Conservation (phyloP, 2,329 filamentous ascomycete species). For the Ilyonectria mors-panacis region DNA sequence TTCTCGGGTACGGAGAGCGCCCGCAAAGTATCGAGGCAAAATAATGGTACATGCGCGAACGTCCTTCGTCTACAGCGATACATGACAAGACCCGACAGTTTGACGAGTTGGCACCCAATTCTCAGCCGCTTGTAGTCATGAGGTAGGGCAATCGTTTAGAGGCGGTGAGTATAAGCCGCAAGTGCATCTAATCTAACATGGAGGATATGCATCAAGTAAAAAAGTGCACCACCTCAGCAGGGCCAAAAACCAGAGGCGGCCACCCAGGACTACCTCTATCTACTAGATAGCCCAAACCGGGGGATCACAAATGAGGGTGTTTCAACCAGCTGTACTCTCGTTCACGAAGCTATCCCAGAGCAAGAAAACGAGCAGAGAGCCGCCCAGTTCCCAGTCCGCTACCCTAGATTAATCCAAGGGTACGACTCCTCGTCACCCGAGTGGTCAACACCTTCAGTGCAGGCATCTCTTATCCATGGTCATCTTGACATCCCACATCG, state of each 20-base stretch:
- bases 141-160: neutral
- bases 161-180: constrained; percentile 1
- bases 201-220: neutral
- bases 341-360: no score
- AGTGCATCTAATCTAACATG: neutral
- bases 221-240: neutral
- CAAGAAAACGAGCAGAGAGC: no score
- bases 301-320: no score
- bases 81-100: neutral
- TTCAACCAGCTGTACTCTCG: no score
- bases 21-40: neutral
- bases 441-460: neutral
- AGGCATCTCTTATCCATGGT: neutral
- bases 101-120: neutral
- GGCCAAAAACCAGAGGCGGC: neutral
- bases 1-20: neutral
- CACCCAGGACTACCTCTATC: neutral
- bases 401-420: neutral
- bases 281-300: no score
- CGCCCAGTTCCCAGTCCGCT: neutral
- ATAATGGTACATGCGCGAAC: neutral
- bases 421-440: neutral
- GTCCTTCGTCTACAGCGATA: neutral
- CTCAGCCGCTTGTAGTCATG: neutral
- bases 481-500: neutral